Evolutionary conservation across 768 basidiomycete species (phyloP), one percentile per base, ranked within the genome.

Genomic region (Crepidotus variabilis): DNA sequence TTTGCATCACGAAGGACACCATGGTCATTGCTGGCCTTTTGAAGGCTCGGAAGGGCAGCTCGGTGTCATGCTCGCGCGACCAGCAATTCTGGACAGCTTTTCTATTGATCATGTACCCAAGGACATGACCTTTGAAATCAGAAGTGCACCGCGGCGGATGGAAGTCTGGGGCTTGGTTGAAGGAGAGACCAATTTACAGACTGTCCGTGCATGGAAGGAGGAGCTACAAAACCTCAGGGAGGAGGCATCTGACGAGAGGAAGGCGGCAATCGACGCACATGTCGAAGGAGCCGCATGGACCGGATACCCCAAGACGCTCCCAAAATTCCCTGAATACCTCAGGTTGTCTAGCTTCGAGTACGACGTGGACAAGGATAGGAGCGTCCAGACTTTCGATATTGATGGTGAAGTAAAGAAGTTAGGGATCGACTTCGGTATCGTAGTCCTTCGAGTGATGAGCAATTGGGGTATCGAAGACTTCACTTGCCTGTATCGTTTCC

Each of bases 1-100:
- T 2, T 76, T 99, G n/a, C 89, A 96, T 64, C 87, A 91, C 57
- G 92, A 97, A 59, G 75, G 78, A 23, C 82, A 88, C 54, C 85
- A 84, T 33, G 96, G 97, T 2, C 81, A 87, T 55, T 99, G 96
- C 71, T 99, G 96, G 94, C 92, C 96, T 1, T 93, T 98, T 73
- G 74, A 73, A 5, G 95, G 95, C 0, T 64, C 77, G 16, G 69
- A 80, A 49, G 96, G 95, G 2, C 90, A 91, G 64, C 73, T 98
- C 9, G 96, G 92, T 4, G 86, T 99, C 28, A 76, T 78, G 34
- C 83, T 99, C 24, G 85, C 86, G 1, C 79, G 81, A 5, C 93
- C 92, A 9, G 80, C 92, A 51, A 81, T 98, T 47, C 20, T 56
- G 6, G 83, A 87, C 1, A 82, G 84, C 22, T 73, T 99, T 51